A percentile compares a stretch with the other conserved stretches of the same genome.
These are phyloP conservation scores for Silene vulgaris DNA, from an alignment of 179 eudicot species.

Conservation along the genomic window DNA sequence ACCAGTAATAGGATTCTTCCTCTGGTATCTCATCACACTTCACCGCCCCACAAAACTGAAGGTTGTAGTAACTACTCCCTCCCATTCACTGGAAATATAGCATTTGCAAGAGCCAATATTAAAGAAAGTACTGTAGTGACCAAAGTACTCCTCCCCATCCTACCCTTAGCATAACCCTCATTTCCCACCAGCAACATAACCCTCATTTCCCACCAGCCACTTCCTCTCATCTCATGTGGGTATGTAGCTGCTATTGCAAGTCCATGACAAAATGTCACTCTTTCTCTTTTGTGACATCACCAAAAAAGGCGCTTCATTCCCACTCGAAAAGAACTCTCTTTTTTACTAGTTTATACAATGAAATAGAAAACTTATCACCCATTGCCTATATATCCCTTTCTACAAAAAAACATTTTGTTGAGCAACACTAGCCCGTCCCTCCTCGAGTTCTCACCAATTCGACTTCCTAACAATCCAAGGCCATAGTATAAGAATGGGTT, in stretches of 20 bases:
- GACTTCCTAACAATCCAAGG: not conserved
- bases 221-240: not conserved
- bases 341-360: not conserved
- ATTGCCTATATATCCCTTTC: not conserved
- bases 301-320: not conserved
- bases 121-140: no score
- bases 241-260: slow-evolving; percentile 1
- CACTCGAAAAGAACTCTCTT: not conserved
- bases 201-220: no score
- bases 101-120: no score
- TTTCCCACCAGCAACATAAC: no score
- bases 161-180: no score
- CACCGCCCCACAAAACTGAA: not conserved
- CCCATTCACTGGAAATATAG: no score
- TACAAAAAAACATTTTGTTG: not conserved
- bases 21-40: not conserved
- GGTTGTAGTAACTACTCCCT: not conserved
- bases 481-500: not conserved
- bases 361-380: not conserved
- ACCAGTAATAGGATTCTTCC: not conserved
- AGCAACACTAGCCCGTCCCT: not conserved
- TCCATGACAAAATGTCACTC: not conserved
- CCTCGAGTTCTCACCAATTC: not conserved
- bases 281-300: not conserved
- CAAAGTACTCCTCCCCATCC: no score